These are phyloP conservation scores for Mortierella hygrophila DNA, from an alignment of 192 early-diverging fungal genomes.

Conservation along the genomic window DNA sequence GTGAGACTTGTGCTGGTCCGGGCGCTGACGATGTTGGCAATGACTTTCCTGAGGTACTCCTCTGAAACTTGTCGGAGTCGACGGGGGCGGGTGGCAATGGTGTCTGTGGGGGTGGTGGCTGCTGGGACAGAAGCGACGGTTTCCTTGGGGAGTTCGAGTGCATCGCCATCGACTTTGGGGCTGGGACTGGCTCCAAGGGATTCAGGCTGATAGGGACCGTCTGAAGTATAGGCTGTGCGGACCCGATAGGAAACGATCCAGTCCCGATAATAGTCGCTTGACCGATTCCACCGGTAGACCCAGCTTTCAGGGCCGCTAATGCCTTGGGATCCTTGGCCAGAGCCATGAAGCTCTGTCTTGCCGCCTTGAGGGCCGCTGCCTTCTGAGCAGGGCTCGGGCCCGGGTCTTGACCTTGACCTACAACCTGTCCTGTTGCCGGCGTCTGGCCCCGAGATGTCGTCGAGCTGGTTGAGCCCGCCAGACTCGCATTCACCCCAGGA, in stretches of 20 bases:
- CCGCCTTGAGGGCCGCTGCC: constrained; percentile 48
- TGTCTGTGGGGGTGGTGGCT: not conserved
- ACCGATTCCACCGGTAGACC: constrained; percentile 55
- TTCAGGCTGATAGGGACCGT: constrained; percentile 30
- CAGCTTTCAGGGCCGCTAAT: constrained; percentile 56
- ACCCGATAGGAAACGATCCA: constrained; percentile 58
- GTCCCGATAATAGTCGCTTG: constrained; percentile 59
- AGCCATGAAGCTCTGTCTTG: constrained; percentile 52
- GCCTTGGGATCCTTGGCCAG: constrained; percentile 55
- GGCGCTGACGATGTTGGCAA: constrained; percentile 28
- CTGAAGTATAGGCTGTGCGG: constrained; percentile 48
- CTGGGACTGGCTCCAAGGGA: constrained; percentile 4
- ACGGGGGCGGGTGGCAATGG: constrained; percentile 2
- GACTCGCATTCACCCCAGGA: constrained; percentile 25
- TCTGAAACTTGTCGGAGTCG: constrained; percentile 43
- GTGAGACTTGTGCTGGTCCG: constrained; percentile 7
- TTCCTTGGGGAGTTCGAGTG: not conserved
- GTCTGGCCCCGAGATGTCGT: constrained; percentile 27
- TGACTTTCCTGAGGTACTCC: constrained; percentile 37
- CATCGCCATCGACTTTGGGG: constrained; percentile 4
- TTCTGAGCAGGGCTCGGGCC: constrained; percentile 45
- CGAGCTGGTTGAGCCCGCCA: constrained; percentile 9
- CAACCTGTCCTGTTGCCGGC: constrained; percentile 3
- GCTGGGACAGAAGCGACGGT: not conserved
- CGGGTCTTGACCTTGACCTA: constrained; percentile 34